phyloP scores from a whole-genome alignment of 192 early-diverging fungal species.

The Chytriomyces confervae region DNA sequence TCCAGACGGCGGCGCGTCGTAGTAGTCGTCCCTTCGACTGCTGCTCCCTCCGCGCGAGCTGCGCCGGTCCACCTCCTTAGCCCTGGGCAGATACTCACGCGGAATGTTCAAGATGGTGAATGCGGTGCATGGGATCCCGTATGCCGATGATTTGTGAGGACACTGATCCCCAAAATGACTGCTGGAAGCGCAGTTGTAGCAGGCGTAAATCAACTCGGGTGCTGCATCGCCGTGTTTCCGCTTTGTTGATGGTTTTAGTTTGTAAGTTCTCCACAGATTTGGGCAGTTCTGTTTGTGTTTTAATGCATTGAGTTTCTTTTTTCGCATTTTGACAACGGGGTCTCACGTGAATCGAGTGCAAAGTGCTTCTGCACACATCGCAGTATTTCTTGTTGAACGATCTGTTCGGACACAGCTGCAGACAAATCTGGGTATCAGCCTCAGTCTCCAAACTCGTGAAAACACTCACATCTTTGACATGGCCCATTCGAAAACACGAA shows the following conservation, averaged over 20 bases:
- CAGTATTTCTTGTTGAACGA: constrained; percentile 1
- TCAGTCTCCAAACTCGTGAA: too few relatives aligned
- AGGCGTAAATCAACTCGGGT: background rate
- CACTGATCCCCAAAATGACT: constrained; percentile 28
- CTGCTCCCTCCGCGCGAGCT: background rate
- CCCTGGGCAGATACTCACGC: background rate
- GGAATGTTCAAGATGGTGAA: background rate
- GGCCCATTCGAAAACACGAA: constrained; percentile 19
- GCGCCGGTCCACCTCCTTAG: too few relatives aligned
- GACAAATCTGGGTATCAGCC: background rate
- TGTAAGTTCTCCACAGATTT: constrained; percentile 17
- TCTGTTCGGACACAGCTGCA: background rate
- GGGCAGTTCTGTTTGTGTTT: constrained; percentile 13
- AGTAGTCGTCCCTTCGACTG: too few relatives aligned
- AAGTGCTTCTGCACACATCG: background rate
- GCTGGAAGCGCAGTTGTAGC: constrained; percentile 16
- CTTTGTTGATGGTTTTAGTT: background rate
- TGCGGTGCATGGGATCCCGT: background rate
- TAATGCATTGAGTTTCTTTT: background rate
- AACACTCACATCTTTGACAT: constrained; percentile 9
- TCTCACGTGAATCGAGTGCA: constrained; percentile 15
- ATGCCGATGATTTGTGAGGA: background rate
- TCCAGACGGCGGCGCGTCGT: too few relatives aligned
- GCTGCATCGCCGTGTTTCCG: background rate
- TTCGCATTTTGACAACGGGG: too few relatives aligned